phyloP scores from a whole-genome alignment of 2,329 filamentous ascomycete genomes.

The Rhinocladiella mackenziei region DNA sequence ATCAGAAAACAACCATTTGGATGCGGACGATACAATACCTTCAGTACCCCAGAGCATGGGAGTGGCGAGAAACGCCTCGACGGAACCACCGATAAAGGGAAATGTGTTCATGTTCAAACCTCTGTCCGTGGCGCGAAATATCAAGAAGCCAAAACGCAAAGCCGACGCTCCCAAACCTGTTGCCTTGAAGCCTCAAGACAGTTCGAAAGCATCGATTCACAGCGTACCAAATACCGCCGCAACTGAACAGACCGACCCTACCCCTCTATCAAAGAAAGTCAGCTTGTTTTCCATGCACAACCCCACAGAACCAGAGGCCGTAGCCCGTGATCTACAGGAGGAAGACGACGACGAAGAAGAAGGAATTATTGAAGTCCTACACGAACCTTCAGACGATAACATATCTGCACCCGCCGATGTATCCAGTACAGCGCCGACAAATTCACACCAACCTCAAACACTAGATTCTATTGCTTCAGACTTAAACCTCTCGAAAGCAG shows the following conservation, averaged over 20 bases:
- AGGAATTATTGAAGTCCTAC: conserved; percentile 40
- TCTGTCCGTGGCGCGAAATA: conserved; percentile 73
- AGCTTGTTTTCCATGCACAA: conserved; percentile 40
- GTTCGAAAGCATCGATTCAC: background rate
- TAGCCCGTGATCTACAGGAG: background rate
- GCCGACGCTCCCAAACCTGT: conserved; percentile 35
- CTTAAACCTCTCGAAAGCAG: conserved; percentile 71
- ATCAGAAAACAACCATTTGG: conserved; percentile 7
- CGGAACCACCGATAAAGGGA: conserved; percentile 54
- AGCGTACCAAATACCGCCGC: background rate
- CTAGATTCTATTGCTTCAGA: conserved; percentile 69
- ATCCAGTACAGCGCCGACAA: conserved; percentile 10
- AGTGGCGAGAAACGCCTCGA: conserved; percentile 49
- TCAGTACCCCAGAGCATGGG: conserved; percentile 37
- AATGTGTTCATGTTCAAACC: conserved; percentile 87
- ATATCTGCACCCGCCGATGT: conserved; percentile 15
- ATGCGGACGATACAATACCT: conserved; percentile 18
- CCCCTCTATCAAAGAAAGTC: conserved; percentile 40
- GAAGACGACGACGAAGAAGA: conserved; percentile 11
- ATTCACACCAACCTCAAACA: conserved; percentile 44
- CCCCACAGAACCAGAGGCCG: conserved; percentile 9
- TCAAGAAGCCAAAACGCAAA: conserved; percentile 63
- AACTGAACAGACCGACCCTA: conserved; percentile 11
- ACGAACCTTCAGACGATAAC: conserved; percentile 31
- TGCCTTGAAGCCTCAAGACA: background rate